Base-by-base conservation (phyloP, 345 rosid genomes). In the Salix dunnii region DNA sequence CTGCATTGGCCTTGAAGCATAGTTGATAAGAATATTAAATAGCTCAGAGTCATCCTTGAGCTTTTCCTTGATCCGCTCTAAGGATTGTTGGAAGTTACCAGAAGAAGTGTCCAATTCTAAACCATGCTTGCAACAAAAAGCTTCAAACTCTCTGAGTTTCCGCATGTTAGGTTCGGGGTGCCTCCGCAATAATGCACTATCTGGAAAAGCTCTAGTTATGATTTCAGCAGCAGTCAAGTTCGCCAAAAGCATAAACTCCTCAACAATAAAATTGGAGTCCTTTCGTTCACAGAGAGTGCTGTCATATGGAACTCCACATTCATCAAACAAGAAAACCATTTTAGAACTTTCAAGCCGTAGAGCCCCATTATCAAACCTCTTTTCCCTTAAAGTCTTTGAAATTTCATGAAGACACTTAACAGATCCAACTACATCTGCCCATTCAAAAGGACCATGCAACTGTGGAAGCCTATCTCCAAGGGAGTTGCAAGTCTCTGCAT, bases 201-300 rank as follows among this genome's bases (percentile, higher is more conserved):
- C 87, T 17, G 97, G 99, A 84, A 88, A 93, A 82, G 94, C 93
- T 86, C 91, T 88, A 65, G 90, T 87, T 75, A 90, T 90, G 80
- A 95, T 86, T 85, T 95, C 97, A 74, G 99, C 99, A 17, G 92
- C 92, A 18, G 99, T 93, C 72, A 67, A 83, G 75, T 91, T 95
- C 14, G 99, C 99, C 85, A 95, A 84, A 77, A 95, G 96, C 98
- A 95, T 92, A 71, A 95, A 90, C 87, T 95, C 99, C 89, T 91
- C 97, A 62, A 95, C 92, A 40, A 95, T 86, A 79, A 87, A 85
- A 74, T 87, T 88, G 2, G 94, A 93, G 75, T 84, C 89, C 70
- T 75, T 86, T 72, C 58, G 74, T 65, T 78, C 86, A 58, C 67
- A 81, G 69, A 86, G 81, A 81, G 78, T 76, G 72, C 87, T 86